Base-by-base conservation (phyloP, 139 green algal genomes). In the Haematococcus sp. region DNA sequence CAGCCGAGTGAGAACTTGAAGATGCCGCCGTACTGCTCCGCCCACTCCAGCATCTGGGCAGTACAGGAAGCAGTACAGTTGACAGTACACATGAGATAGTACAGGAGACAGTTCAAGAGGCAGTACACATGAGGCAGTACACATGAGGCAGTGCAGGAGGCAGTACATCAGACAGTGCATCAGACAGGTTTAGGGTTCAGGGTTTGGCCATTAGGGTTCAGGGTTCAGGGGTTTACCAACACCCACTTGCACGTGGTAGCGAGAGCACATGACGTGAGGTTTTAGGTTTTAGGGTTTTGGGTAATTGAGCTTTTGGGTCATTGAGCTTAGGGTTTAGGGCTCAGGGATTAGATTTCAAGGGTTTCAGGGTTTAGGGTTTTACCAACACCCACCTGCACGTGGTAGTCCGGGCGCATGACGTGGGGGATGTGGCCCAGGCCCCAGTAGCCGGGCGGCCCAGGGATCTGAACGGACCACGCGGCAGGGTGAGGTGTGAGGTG, bases 341-440 rank as follows among this genome's bases (percentile, higher is more conserved):
- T n/a, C n/a, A n/a, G n/a, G n/a, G n/a, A n/a, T n/a, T n/a, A n/a
- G n/a, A n/a, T n/a, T n/a, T n/a, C n/a, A n/a, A n/a, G n/a, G n/a
- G n/a, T n/a, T n/a, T n/a, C n/a, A n/a, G n/a, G n/a, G n/a, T n/a
- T n/a, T n/a, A n/a, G n/a, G n/a, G 19, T 20, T 31, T 15, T n/a
- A 9, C 27, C 43, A 16, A 44, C 13, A 31, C 32, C 25, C 27
- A 83, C 83, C 68, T 88, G 78, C 33, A 85, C 75, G 70, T 88
- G 79, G 70, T 88, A 88, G 76, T 88, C 82, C 3, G 75, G 78
- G 16, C 82, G 72, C 75, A 84, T 76, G 52, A 88, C 65, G 30
- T 83, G 51, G 2, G 75, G 80, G 55, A 88, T 88, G 76, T 88
- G 73, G 30, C 82, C 82, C 44, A 83, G n/a, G 1, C 27, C 63